Conservation (phyloP, 2,329 filamentous ascomycete genomes). For the Aspergillus fructus region DNA sequence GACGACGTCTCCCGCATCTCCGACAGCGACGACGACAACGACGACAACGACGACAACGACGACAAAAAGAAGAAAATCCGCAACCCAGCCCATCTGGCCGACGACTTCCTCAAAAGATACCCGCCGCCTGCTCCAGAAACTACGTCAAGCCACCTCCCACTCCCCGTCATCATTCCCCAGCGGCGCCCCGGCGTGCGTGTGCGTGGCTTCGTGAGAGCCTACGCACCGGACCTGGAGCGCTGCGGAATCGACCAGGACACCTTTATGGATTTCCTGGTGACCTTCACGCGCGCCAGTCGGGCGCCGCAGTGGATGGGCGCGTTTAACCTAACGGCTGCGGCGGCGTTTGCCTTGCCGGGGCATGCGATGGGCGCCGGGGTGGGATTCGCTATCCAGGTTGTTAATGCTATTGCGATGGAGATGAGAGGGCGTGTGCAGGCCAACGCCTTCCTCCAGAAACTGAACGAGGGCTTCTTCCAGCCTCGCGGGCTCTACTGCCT, state of each 20-base stretch:
- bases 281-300: not conserved
- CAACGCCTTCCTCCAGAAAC: constrained; percentile 1
- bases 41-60: not conserved
- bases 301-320: not conserved
- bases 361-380: not conserved
- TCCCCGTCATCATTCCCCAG: constrained; percentile 7
- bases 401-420: constrained; percentile 8
- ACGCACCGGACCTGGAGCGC: constrained; percentile 2
- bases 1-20: not conserved
- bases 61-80: not conserved
- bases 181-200: constrained; percentile 1
- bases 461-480: constrained; percentile 10
- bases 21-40: not conserved
- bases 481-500: constrained; percentile 10
- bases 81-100: not conserved
- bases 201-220: constrained; percentile 9
- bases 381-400: not conserved
- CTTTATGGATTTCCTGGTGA: not conserved
- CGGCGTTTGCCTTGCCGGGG: not conserved
- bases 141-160: not conserved
- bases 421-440: not conserved
- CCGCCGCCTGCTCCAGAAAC: not conserved
- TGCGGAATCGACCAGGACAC: constrained; percentile 3
- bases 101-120: not conserved
- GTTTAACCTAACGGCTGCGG: not conserved